A percentile compares a stretch with the other conserved stretches of the same genome.
Evolutionary conservation across 177 flowering plant genomes (phyloP).

Genomic region (Vitis hybrid): DNA sequence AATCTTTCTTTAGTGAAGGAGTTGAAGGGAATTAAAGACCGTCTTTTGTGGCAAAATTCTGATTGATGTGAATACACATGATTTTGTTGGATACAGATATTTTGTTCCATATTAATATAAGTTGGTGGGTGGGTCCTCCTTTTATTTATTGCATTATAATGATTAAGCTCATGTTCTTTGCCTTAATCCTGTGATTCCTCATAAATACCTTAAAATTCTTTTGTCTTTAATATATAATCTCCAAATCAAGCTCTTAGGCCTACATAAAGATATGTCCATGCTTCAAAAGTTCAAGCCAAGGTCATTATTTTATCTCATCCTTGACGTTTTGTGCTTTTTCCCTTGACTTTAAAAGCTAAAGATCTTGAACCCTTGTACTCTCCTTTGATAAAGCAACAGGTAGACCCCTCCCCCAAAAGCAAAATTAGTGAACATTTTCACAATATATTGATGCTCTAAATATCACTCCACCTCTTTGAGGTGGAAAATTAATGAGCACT

Average conservation of each 20-base stretch:
- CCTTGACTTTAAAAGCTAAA: background rate
- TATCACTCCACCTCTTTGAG: slow-evolving; percentile 3
- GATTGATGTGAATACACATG: background rate
- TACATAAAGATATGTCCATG: background rate
- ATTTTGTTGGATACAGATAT: background rate
- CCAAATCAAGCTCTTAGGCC: background rate
- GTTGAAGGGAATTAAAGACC: background rate
- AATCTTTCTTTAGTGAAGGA: slow-evolving; percentile 2
- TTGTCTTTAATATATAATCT: background rate
- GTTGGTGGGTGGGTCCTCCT: slow-evolving; percentile 12
- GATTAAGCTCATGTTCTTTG: background rate
- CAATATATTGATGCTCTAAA: background rate
- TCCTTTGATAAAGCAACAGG: slow-evolving; percentile 4
- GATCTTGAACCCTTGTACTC: background rate
- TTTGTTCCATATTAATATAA: slow-evolving; percentile 11
- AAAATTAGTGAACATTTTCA: background rate
- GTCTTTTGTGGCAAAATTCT: background rate
- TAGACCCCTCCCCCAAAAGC: slow-evolving; percentile 5
- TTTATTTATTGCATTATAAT: background rate
- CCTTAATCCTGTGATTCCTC: background rate
- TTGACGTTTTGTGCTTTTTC: background rate
- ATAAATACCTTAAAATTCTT: background rate
- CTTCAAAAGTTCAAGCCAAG: background rate
- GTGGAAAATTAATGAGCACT: slow-evolving; percentile 3
- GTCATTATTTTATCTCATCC: background rate